Evolutionary conservation across 2,329 filamentous ascomycete species (phyloP).

Genomic region (Nigrograna mackinnonii): DNA sequence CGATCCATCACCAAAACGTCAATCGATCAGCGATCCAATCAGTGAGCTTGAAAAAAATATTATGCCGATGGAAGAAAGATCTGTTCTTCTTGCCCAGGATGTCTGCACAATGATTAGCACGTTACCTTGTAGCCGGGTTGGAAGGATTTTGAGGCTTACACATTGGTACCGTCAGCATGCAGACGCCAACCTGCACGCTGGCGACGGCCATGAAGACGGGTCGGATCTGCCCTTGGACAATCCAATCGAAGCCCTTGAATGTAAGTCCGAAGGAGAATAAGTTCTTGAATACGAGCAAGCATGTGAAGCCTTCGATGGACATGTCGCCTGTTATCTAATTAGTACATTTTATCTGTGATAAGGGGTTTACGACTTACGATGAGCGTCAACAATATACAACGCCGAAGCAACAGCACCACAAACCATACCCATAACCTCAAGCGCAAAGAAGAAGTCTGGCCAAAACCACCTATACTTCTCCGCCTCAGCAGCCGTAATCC

Average conservation of each 20-base stretch:
- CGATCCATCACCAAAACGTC: slow-evolving; percentile 10
- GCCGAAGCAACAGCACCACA: slow-evolving; percentile 84
- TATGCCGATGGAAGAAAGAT: slow-evolving; percentile 35
- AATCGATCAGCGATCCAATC: slow-evolving; percentile 32
- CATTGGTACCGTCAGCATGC: slow-evolving; percentile 73
- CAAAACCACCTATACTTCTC: slow-evolving; percentile 70
- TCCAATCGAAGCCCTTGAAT: slow-evolving; percentile 83
- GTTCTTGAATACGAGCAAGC: slow-evolving; percentile 92
- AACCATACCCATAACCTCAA: slow-evolving; percentile 89
- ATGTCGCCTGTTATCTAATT: slow-evolving; percentile 63
- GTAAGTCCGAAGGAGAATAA: slow-evolving; percentile 87
- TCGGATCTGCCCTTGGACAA: slow-evolving; percentile 65
- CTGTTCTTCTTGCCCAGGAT: slow-evolving; percentile 41
- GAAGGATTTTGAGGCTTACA: slow-evolving; percentile 61
- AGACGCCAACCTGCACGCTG: slow-evolving; percentile 77
- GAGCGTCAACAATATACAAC: slow-evolving; percentile 90
- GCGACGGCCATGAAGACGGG: slow-evolving; percentile 72
- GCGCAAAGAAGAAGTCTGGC: slow-evolving; percentile 79
- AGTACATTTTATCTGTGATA: background rate
- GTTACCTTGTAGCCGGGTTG: background rate
- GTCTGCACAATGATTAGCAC: slow-evolving; percentile 15
- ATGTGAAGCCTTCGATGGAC: slow-evolving; percentile 85
- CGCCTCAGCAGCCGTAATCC: slow-evolving; percentile 67
- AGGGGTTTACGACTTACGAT: slow-evolving; percentile 59
- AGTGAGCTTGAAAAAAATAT: slow-evolving; percentile 34